Conservation (phyloP, 139 green algal species). For the Volvox reticuliferus region DNA sequence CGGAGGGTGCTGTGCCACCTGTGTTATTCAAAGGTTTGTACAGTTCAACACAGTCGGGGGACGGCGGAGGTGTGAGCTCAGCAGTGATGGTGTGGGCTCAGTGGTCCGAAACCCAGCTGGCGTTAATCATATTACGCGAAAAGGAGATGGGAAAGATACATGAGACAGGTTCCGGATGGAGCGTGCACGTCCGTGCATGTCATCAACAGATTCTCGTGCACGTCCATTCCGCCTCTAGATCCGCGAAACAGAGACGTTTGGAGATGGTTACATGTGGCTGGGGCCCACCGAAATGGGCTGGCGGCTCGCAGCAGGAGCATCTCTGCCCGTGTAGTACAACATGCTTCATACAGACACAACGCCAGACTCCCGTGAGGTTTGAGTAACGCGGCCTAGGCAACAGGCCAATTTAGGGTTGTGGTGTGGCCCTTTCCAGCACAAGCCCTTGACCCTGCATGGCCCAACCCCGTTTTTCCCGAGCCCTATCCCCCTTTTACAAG, state of each 20-base stretch:
- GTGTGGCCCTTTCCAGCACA: no score
- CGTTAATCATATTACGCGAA: neutral
- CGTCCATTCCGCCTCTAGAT: neutral
- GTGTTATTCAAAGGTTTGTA: neutral
- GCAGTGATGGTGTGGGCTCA: neutral
- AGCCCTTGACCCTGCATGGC: no score
- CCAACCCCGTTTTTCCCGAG: no score
- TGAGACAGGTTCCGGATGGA: neutral
- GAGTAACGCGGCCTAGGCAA: no score
- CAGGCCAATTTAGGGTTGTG: no score
- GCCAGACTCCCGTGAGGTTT: no score
- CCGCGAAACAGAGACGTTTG: neutral
- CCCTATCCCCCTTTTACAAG: no score
- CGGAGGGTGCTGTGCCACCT: constrained; percentile 42
- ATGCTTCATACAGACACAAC: no score
- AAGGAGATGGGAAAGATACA: neutral
- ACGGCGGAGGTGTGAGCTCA: no score
- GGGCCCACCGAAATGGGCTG: no score
- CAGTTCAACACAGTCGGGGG: neutral
- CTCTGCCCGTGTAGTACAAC: no score
- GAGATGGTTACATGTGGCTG: neutral
- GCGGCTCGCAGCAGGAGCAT: neutral
- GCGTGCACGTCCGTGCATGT: no score
- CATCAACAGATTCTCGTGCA: neutral
- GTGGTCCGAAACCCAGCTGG: neutral